Conservation (phyloP, 1,284 basidiomycete genomes). For the Phylloboletellus chloephorus region DNA sequence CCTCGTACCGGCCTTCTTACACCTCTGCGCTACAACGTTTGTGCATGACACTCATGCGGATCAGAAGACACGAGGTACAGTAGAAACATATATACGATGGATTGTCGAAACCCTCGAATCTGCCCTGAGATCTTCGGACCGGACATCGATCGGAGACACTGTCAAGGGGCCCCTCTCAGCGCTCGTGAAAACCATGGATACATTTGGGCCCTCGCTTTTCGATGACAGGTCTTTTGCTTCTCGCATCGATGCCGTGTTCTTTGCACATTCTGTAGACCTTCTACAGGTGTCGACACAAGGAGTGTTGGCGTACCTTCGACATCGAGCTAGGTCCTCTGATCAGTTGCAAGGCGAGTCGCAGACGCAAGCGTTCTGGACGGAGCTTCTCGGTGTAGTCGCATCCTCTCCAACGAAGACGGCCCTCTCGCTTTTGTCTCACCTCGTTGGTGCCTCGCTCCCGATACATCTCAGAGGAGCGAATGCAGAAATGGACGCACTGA, state of each 20-base stretch:
- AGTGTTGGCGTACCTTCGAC: slow-evolving; percentile 28
- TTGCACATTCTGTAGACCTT: slow-evolving; percentile 36
- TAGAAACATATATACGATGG: slow-evolving; percentile 27
- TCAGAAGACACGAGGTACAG: slow-evolving; percentile 23
- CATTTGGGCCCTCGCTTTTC: slow-evolving; percentile 36
- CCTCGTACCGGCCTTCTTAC: slow-evolving; percentile 41
- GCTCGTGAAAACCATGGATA: slow-evolving; percentile 23
- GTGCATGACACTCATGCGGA: slow-evolving; percentile 23
- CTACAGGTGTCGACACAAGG: slow-evolving; percentile 40
- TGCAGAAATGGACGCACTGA: slow-evolving; percentile 21
- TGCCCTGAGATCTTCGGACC: slow-evolving; percentile 12
- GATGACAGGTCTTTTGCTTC: slow-evolving; percentile 34
- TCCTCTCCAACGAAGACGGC: slow-evolving; percentile 12
- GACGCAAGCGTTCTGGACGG: slow-evolving; percentile 20
- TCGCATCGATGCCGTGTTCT: slow-evolving; percentile 42
- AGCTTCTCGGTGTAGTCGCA: slow-evolving; percentile 19
- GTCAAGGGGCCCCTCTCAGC: slow-evolving; percentile 10
- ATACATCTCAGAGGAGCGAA: slow-evolving; percentile 21
- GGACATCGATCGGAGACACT: neutral
- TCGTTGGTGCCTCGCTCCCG: slow-evolving; percentile 14
- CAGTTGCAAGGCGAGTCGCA: slow-evolving; percentile 6
- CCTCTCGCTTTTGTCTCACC: slow-evolving; percentile 15
- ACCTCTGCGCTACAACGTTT: slow-evolving; percentile 36
- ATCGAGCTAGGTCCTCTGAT: slow-evolving; percentile 17
- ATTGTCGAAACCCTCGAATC: slow-evolving; percentile 31